Conservation (phyloP, 2,329 filamentous ascomycete species). For the Epicoccum sorghinum region DNA sequence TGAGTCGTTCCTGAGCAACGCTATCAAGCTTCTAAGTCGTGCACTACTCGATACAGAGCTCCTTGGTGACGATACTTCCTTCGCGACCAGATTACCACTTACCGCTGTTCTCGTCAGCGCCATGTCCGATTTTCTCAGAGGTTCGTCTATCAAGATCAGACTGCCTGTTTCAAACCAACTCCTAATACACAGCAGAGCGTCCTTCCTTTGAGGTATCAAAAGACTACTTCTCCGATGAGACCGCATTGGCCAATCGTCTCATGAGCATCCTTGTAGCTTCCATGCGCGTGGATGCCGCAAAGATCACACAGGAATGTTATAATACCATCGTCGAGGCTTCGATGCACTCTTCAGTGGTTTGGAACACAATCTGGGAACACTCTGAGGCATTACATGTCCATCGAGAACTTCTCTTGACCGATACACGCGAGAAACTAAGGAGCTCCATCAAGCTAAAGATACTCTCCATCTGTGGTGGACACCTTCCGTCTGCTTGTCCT, state of each 20-base stretch:
- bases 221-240: conserved; percentile 42
- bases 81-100: conserved; percentile 32
- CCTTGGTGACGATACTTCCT: conserved; percentile 27
- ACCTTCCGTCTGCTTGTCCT: conserved; percentile 41
- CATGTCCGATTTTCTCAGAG: conserved; percentile 44
- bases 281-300: conserved; percentile 24
- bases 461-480: conserved; percentile 43
- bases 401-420: conserved; percentile 36
- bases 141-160: conserved; percentile 21
- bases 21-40: conserved; percentile 37
- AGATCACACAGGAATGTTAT: conserved; percentile 34
- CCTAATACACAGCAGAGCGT: conserved; percentile 42
- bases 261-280: conserved; percentile 33
- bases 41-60: conserved; percentile 38
- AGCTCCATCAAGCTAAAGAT: conserved; percentile 37
- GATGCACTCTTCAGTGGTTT: conserved; percentile 42
- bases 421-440: conserved; percentile 31
- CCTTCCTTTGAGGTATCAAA: conserved; percentile 38
- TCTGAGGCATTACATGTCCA: conserved; percentile 35
- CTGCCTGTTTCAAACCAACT: conserved; percentile 9
- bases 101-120: conserved; percentile 36
- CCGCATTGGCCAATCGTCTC: conserved; percentile 38
- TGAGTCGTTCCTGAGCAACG: conserved; percentile 39
- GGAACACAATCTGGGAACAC: conserved; percentile 41
- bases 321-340: conserved; percentile 45